Evolutionary conservation across 306 rosid genomes (phyloP).

Genomic region (Lotus japonicus): DNA sequence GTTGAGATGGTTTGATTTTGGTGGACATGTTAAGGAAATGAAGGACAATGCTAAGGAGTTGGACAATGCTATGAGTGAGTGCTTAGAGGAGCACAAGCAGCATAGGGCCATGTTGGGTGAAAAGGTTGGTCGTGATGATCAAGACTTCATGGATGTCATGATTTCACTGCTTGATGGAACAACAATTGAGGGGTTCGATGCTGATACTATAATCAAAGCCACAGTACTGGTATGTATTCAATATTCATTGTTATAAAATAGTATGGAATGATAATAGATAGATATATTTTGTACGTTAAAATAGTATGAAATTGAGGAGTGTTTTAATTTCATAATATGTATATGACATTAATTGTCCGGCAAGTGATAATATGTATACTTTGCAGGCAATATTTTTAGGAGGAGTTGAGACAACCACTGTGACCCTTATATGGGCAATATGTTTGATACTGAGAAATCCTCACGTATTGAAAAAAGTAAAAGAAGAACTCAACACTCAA

Average conservation of each 20-base stretch:
- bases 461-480: neutral
- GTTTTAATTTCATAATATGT: too few species aligned
- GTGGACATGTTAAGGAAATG: conserved; percentile 17
- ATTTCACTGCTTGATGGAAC: neutral
- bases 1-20: conserved; percentile 10
- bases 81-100: conserved; percentile 4
- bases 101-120: too few species aligned
- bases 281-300: too few species aligned
- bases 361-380: too few species aligned
- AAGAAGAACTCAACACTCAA: conserved; percentile 4
- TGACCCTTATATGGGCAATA: conserved; percentile 1
- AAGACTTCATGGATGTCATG: conserved; percentile 12
- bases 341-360: too few species aligned
- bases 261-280: too few species aligned
- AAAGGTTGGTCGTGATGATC: neutral
- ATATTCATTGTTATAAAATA: too few species aligned
- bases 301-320: too few species aligned
- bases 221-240: too few species aligned
- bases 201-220: neutral
- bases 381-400: neutral
- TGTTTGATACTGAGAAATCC: conserved; percentile 3
- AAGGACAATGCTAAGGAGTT: neutral
- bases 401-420: neutral
- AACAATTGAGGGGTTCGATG: neutral
- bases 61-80: neutral